These are phyloP conservation scores for Teratosphaeria gauchensis DNA, from an alignment of 2,329 filamentous ascomycete species.

Conservation along the genomic window DNA sequence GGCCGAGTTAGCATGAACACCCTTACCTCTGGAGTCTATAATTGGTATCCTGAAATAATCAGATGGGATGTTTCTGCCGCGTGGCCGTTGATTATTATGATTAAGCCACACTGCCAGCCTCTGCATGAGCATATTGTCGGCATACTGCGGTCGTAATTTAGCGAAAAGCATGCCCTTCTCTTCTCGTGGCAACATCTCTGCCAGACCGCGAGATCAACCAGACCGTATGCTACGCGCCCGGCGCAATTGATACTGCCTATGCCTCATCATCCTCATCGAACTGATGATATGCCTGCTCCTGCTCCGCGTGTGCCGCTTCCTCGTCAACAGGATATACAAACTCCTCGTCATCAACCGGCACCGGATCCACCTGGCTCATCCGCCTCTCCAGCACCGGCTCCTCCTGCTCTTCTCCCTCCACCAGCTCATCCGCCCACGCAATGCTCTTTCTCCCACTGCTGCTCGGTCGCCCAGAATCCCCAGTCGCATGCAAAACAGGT, in stretches of 20 bases:
- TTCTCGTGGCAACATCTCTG: neutral
- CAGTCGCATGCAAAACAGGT: slow-evolving; percentile 3
- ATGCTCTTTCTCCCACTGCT: slow-evolving; percentile 19
- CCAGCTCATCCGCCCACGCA: slow-evolving; percentile 22
- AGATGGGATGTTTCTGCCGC: neutral
- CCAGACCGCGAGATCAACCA: neutral
- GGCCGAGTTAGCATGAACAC: neutral
- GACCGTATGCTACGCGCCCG: neutral
- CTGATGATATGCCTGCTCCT: neutral
- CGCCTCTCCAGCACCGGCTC: slow-evolving; percentile 7
- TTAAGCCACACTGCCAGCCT: too few relatives aligned
- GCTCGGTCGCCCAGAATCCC: slow-evolving; percentile 5
- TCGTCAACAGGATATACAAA: neutral
- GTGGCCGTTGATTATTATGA: too few relatives aligned
- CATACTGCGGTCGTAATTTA: neutral
- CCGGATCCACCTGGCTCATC: slow-evolving; percentile 17
- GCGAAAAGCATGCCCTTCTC: neutral
- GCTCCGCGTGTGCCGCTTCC: neutral
- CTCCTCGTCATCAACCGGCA: slow-evolving; percentile 21
- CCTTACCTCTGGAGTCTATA: neutral
- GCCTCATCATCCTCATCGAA: neutral
- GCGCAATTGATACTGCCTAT: neutral
- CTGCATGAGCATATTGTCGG: neutral
- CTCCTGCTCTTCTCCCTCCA: slow-evolving; percentile 19
- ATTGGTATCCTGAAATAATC: too few relatives aligned